Evolutionary conservation across 306 rosid genomes (phyloP).

Genomic region (Dalbergia oliveri): DNA sequence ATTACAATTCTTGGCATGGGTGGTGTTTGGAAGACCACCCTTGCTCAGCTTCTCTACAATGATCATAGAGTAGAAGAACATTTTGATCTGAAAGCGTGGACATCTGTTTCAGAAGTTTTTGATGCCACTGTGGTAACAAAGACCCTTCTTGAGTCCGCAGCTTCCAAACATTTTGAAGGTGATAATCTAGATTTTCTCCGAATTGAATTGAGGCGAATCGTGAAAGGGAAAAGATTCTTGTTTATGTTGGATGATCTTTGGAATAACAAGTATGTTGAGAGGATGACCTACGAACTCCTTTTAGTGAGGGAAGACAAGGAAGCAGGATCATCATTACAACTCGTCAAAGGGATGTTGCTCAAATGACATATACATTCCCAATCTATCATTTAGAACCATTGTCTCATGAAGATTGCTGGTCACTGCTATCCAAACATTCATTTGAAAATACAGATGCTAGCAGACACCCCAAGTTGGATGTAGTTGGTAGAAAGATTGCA

Average conservation of each 20-base stretch:
- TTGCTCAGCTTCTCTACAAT: constrained; percentile 41
- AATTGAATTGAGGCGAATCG: constrained; percentile 43
- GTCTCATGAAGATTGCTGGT: constrained; percentile 53
- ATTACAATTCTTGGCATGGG: constrained; percentile 40
- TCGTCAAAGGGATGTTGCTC: constrained; percentile 44
- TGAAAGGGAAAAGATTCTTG: constrained; percentile 49
- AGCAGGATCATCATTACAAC: constrained; percentile 56
- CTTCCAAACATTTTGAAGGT: constrained; percentile 9
- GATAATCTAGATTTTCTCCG: constrained; percentile 53
- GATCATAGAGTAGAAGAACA: constrained; percentile 8
- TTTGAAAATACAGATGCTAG: constrained; percentile 23
- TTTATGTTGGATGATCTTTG: constrained; percentile 60
- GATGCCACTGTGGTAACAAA: constrained; percentile 49
- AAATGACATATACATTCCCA: constrained; percentile 50
- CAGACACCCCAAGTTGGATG: constrained; percentile 23
- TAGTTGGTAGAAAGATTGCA: constrained; percentile 50
- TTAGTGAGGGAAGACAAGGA: constrained; percentile 40
- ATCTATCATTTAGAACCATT: constrained; percentile 44
- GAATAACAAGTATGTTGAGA: constrained; percentile 48
- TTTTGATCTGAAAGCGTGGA: constrained; percentile 42
- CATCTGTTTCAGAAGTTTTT: constrained; percentile 47
- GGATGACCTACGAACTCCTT: constrained; percentile 48
- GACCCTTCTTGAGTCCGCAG: constrained; percentile 45
- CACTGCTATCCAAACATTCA: constrained; percentile 46
- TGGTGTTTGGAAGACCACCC: constrained; percentile 53